Percentiles rank a stretch among this genome's conserved stretches.
phyloP scores from a whole-genome alignment of 805 yeast species.

The Wickerhamiella kurtzmanii region DNA sequence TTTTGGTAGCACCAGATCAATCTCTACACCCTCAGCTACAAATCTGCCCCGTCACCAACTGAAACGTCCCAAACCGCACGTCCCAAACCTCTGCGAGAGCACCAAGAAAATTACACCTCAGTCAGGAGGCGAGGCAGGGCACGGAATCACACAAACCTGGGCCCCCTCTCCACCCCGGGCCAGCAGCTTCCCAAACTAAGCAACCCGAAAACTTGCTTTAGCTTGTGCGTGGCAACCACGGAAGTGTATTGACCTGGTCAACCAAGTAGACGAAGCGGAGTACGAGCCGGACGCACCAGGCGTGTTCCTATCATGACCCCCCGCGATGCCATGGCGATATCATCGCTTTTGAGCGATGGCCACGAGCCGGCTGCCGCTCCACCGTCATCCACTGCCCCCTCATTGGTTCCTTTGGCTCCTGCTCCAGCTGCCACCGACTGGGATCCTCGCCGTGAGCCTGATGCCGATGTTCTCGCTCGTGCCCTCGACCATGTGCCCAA shows the following conservation, averaged over 20 bases:
- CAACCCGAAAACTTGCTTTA: not conserved
- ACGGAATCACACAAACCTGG: not conserved
- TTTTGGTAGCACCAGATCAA: too few species aligned
- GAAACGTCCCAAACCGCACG: too few species aligned
- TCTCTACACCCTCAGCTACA: too few species aligned
- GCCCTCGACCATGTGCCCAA: not conserved
- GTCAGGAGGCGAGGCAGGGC: not conserved
- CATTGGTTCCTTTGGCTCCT: not conserved
- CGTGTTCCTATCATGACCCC: too few species aligned
- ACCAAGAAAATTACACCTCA: not conserved
- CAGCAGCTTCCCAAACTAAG: not conserved
- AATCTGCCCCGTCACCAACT: too few species aligned
- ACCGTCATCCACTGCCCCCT: not conserved
- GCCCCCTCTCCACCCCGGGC: not conserved
- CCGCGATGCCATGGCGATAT: conserved; percentile 17
- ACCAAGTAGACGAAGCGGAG: too few species aligned
- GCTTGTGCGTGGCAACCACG: too few species aligned
- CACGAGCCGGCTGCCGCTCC: conserved; percentile 3
- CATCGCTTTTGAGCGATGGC: conserved; percentile 12
- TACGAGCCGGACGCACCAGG: too few species aligned
- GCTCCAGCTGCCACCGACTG: not conserved
- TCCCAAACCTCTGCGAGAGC: too few species aligned
- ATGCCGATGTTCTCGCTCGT: not conserved
- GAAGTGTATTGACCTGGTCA: too few species aligned
- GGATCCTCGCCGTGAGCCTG: not conserved